Conservation (phyloP, 2,329 filamentous ascomycete genomes). For the Fusarium torreyae region DNA sequence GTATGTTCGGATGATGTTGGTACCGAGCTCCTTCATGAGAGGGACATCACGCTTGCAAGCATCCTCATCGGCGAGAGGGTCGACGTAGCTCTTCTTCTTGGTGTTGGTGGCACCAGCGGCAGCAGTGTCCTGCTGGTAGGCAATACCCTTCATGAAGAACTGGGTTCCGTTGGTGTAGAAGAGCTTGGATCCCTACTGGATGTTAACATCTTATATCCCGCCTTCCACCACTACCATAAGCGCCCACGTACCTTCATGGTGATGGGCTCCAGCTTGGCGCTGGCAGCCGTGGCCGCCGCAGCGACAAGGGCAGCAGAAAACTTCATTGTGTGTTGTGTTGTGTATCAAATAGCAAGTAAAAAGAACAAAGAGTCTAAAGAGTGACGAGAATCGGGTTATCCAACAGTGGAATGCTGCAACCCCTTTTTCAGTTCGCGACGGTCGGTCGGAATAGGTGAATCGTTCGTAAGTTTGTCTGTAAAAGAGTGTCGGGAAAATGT, state of each 20-base stretch:
- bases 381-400: conserved; percentile 38
- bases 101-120: conserved; percentile 66
- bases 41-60: conserved; percentile 89
- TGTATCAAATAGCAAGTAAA: conserved; percentile 38
- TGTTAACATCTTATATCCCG: not conserved
- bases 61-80: conserved; percentile 82
- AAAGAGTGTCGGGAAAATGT: conserved; percentile 53
- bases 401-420: conserved; percentile 37
- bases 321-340: conserved; percentile 52
- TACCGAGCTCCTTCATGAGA: conserved; percentile 81
- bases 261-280: conserved; percentile 69
- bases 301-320: conserved; percentile 58
- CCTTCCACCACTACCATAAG: not conserved
- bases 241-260: conserved; percentile 74
- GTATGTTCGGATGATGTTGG: conserved; percentile 96
- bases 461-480: conserved; percentile 27
- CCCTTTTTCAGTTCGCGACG: conserved; percentile 37
- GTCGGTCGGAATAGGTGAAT: conserved; percentile 27
- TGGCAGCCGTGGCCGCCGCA: conserved; percentile 59
- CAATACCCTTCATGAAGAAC: conserved; percentile 90
- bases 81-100: conserved; percentile 73
- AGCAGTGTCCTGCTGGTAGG: conserved; percentile 88
- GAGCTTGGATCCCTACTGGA: conserved; percentile 80
- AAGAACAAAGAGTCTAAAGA: conserved; percentile 38
- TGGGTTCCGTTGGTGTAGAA: conserved; percentile 83